Percentiles rank a stretch among this genome's conserved stretches.
These are phyloP conservation scores for Sclerotinia subarctica DNA, from an alignment of 2,329 filamentous ascomycete species.

Conservation along the genomic window DNA sequence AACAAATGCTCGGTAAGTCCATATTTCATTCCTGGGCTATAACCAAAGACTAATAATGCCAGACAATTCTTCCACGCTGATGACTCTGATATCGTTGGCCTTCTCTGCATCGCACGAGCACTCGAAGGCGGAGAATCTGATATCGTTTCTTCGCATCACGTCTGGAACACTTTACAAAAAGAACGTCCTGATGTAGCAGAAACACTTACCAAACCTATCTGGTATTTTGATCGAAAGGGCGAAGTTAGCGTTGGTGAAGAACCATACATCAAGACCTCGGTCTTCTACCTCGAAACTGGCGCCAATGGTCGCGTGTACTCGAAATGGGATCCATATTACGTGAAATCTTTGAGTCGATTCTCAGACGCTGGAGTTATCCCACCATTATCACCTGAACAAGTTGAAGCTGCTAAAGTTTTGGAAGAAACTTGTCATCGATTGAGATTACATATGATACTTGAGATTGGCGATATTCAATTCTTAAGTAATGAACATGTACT, in stretches of 20 bases:
- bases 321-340: constrained; percentile 90
- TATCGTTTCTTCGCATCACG: constrained; percentile 71
- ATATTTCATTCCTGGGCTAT: background rate
- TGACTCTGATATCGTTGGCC: constrained; percentile 76
- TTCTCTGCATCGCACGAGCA: constrained; percentile 76
- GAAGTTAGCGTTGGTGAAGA: constrained; percentile 73
- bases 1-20: constrained; percentile 64
- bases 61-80: constrained; percentile 84
- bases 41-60: background rate
- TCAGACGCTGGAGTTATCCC: constrained; percentile 71
- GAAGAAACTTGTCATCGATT: constrained; percentile 73
- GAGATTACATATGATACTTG: constrained; percentile 79
- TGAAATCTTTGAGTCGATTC: constrained; percentile 72
- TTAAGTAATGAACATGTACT: constrained; percentile 75
- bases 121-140: constrained; percentile 81
- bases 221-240: constrained; percentile 92
- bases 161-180: constrained; percentile 75
- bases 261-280: constrained; percentile 66
- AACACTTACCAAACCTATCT: constrained; percentile 71
- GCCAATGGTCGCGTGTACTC: constrained; percentile 67
- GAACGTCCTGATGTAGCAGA: constrained; percentile 77
- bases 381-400: constrained; percentile 64
- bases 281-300: constrained; percentile 74
- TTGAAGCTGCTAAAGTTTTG: constrained; percentile 64
- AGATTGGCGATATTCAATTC: constrained; percentile 87